Evolutionary conservation across 345 rosid genomes (phyloP).

Genomic region (Sonneratia caseolaris): DNA sequence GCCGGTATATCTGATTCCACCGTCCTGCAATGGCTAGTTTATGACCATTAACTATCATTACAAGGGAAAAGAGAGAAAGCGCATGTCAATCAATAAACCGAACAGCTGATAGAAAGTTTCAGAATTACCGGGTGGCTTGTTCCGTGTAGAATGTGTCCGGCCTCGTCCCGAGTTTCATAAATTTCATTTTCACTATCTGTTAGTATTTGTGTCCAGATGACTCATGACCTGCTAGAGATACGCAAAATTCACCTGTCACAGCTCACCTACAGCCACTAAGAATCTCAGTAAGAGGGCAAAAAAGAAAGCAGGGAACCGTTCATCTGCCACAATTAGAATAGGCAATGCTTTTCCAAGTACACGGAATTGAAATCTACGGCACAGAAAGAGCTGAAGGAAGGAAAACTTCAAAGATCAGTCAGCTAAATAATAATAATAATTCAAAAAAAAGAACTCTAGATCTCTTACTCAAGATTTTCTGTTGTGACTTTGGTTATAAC

Average conservation of each 20-base stretch:
- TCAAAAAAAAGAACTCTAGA: neutral
- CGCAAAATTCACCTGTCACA: neutral
- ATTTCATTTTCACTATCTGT: slow-evolving; percentile 53
- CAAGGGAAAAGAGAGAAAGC: neutral
- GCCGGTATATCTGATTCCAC: slow-evolving; percentile 53
- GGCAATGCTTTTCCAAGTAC: neutral
- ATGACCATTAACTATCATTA: neutral
- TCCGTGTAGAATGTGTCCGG: slow-evolving; percentile 88
- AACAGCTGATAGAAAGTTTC: slow-evolving; percentile 21
- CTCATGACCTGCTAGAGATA: slow-evolving; percentile 8
- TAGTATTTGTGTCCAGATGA: slow-evolving; percentile 11
- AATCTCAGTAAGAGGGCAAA: neutral
- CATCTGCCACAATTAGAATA: neutral
- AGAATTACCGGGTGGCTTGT: slow-evolving; percentile 42
- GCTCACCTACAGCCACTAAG: neutral
- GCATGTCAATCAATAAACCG: neutral
- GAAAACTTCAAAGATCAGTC: neutral
- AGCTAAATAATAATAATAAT: neutral
- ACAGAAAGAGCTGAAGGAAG: neutral
- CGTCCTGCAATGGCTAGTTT: slow-evolving; percentile 40
- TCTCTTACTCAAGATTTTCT: neutral
- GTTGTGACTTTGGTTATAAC: too few relatives aligned
- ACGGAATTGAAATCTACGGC: neutral
- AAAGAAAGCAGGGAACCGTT: neutral
- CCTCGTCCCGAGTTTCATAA: slow-evolving; percentile 84